These are phyloP conservation scores for Penicillium argentinense DNA, from an alignment of 495 filamentous ascomycete genomes.

Conservation along the genomic window DNA sequence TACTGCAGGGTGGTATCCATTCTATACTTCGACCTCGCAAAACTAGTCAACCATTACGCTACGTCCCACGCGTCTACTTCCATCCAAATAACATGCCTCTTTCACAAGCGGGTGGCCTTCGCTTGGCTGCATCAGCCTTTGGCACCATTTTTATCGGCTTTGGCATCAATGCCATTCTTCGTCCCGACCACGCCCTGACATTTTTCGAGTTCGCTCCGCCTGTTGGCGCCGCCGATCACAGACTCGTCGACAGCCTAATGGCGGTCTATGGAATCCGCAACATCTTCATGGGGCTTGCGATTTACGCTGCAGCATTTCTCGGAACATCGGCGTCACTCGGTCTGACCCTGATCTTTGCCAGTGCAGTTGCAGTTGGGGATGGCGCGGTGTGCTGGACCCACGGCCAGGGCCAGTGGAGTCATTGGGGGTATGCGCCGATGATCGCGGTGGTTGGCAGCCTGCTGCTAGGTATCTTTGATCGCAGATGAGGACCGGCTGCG, in stretches of 20 bases:
- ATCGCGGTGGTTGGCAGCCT: conserved; percentile 33
- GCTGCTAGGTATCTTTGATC: conserved; percentile 22
- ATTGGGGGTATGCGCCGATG: conserved; percentile 56
- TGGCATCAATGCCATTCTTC: conserved; percentile 48
- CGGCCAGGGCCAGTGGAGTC: conserved; percentile 50
- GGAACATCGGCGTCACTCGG: conserved; percentile 44
- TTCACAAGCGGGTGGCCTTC: conserved; percentile 20
- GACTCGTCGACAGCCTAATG: conserved; percentile 42
- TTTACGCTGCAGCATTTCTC: conserved; percentile 37
- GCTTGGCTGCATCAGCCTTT: conserved; percentile 32
- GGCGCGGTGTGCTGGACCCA: conserved; percentile 42
- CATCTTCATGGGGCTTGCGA: conserved; percentile 53
- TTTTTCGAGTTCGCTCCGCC: conserved; percentile 47
- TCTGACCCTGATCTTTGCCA: conserved; percentile 45
- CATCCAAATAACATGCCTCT: conserved; percentile 12
- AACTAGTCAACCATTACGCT: too few relatives aligned
- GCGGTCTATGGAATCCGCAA: conserved; percentile 52
- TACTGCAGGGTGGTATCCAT: too few relatives aligned
- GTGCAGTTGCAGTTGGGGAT: conserved; percentile 47
- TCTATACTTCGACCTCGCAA: too few relatives aligned
- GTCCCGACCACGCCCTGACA: conserved; percentile 42
- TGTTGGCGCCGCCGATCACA: conserved; percentile 23
- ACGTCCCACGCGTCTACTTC: too few relatives aligned
- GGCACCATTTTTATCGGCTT: conserved; percentile 46
- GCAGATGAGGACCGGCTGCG: conserved; percentile 3